A percentile compares a stretch with the other conserved stretches of the same genome.
Evolutionary conservation across 2,329 filamentous ascomycete species (phyloP).

Genomic region (Cytospora schulzeri): DNA sequence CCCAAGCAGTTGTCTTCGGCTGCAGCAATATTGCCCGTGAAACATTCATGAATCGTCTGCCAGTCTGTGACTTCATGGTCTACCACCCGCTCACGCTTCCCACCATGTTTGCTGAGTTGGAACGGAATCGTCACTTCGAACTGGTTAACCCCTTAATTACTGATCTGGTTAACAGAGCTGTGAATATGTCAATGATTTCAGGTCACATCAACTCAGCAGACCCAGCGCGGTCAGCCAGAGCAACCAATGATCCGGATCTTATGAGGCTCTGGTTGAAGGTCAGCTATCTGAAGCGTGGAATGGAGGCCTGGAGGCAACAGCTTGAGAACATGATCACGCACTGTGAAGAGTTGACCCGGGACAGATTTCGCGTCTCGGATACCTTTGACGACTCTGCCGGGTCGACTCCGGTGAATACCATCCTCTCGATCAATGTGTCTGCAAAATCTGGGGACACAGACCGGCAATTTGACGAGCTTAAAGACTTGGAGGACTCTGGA

Average conservation of each 20-base stretch:
- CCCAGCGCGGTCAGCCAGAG: neutral
- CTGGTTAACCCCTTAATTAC: neutral
- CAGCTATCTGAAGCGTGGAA: constrained; percentile 27
- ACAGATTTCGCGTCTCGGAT: too few relatives aligned
- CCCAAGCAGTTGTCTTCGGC: constrained; percentile 4
- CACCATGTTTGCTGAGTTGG: constrained; percentile 22
- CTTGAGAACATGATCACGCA: constrained; percentile 31
- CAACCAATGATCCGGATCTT: neutral
- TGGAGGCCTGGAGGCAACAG: constrained; percentile 30
- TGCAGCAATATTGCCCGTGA: neutral
- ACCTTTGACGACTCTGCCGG: too few relatives aligned
- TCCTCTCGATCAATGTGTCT: too few relatives aligned
- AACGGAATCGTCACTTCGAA: constrained; percentile 10
- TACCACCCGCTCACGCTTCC: constrained; percentile 6
- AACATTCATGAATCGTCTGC: neutral
- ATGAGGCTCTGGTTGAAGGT: constrained; percentile 30
- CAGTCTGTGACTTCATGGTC: neutral
- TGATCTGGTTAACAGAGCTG: neutral
- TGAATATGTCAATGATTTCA: neutral
- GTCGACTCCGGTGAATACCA: too few relatives aligned
- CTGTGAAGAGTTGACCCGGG: constrained; percentile 3
- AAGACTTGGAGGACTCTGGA: neutral
- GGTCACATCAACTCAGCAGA: neutral
- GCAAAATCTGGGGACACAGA: too few relatives aligned
- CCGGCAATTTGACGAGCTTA: neutral